Evolutionary conservation across 2,329 filamentous ascomycete genomes (phyloP).

Genomic region (Dactylellina leptospora): DNA sequence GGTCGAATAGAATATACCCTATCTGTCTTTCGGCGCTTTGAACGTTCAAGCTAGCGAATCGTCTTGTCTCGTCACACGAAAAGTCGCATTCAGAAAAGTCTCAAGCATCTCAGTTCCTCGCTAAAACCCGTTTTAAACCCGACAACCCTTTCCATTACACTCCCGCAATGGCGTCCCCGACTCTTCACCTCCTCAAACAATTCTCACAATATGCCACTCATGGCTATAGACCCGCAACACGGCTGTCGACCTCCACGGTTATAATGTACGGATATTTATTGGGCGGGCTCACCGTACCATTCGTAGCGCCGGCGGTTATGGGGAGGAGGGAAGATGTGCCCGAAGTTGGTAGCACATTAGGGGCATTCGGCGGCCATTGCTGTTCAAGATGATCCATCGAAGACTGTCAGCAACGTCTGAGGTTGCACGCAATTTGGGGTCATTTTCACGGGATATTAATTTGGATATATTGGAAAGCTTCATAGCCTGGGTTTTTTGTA

Average conservation of each 20-base stretch:
- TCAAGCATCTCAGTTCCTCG: not conserved
- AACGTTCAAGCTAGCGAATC: no score
- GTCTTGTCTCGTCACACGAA: no score
- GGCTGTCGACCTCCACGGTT: conserved; percentile 34
- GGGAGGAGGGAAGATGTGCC: conserved; percentile 27
- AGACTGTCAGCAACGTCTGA: no score
- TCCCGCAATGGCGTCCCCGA: conserved; percentile 22
- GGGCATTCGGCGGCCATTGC: conserved; percentile 53
- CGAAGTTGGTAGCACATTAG: conserved; percentile 15
- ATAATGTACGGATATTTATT: conserved; percentile 47
- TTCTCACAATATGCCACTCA: conserved; percentile 43
- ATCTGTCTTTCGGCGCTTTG: no score
- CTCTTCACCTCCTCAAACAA: conserved; percentile 23
- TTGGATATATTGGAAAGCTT: no score
- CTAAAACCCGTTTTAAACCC: not conserved
- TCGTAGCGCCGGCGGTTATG: conserved; percentile 54
- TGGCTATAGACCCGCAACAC: conserved; percentile 24
- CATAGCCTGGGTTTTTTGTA: no score
- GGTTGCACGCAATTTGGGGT: no score
- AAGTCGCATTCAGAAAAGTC: not conserved
- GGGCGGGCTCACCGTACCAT: conserved; percentile 54
- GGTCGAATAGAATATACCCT: no score
- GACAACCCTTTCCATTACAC: not conserved
- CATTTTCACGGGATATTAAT: no score
- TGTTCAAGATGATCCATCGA: conserved; percentile 55